phyloP scores from a whole-genome alignment of 1,284 basidiomycete species.

The Mycosarcoma maydis region DNA sequence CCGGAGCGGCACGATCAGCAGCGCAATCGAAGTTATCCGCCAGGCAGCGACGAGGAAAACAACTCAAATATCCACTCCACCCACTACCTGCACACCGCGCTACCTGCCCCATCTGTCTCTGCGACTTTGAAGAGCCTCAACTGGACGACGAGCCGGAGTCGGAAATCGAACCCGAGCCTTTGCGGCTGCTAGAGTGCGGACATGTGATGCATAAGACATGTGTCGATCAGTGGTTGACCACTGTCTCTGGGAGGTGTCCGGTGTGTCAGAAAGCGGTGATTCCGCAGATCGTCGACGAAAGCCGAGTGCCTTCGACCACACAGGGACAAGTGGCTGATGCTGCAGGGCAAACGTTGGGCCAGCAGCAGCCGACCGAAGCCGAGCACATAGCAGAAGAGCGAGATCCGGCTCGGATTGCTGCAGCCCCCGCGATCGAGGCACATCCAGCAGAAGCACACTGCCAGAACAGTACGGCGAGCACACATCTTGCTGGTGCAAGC shows the following conservation, averaged over 20 bases:
- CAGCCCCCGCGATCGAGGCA: too few species aligned
- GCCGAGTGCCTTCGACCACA: too few species aligned
- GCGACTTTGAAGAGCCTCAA: constrained; percentile 50
- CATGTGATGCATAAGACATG: constrained; percentile 57
- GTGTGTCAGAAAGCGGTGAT: constrained; percentile 54
- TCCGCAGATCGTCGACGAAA: too few species aligned
- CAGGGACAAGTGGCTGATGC: too few species aligned
- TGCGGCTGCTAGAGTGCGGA: constrained; percentile 51
- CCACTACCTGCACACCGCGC: constrained; percentile 55
- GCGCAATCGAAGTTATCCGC: background rate
- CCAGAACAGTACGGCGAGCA: too few species aligned
- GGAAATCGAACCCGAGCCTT: constrained; percentile 40
- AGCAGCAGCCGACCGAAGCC: too few species aligned
- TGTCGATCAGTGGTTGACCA: constrained; percentile 59
- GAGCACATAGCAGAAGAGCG: too few species aligned
- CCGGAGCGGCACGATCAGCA: too few species aligned
- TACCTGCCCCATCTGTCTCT: constrained; percentile 61
- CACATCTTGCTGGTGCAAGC: too few species aligned
- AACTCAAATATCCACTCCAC: constrained; percentile 52
- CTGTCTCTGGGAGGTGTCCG: constrained; percentile 56
- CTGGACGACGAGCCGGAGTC: constrained; percentile 9
- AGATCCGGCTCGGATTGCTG: too few species aligned
- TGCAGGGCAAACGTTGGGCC: too few species aligned
- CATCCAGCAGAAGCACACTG: too few species aligned
- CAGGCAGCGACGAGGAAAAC: background rate